A percentile compares a stretch with the other conserved stretches of the same genome.
Conservation (phyloP, 768 basidiomycete species). For the Collybia sp. region DNA sequence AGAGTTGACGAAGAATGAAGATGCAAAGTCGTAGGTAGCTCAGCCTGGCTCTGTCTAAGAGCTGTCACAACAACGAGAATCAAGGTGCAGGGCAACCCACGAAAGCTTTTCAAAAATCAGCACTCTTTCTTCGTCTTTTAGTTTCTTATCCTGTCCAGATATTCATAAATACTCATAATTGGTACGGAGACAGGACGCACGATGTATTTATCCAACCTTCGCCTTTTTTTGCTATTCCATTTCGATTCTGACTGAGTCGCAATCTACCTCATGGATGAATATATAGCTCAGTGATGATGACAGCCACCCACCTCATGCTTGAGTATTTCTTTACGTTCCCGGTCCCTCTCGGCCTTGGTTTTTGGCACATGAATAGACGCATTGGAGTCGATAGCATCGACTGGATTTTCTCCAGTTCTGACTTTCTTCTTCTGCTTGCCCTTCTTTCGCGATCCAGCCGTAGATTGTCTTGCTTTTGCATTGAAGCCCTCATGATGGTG, state of each 20-base stretch:
- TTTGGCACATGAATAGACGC: conserved; percentile 55
- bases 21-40: conserved; percentile 48
- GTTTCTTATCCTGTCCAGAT: conserved; percentile 71
- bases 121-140: conserved; percentile 84
- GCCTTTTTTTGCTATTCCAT: conserved; percentile 83
- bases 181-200: conserved; percentile 36
- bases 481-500: conserved; percentile 23
- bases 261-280: conserved; percentile 26
- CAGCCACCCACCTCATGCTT: conserved; percentile 47
- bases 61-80: conserved; percentile 15
- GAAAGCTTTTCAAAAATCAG: conserved; percentile 76
- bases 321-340: conserved; percentile 53
- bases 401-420: conserved; percentile 9
- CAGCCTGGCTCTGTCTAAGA: conserved; percentile 71
- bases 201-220: conserved; percentile 88
- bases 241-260: conserved; percentile 57
- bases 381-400: conserved; percentile 44
- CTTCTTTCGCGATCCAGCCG: conserved; percentile 57
- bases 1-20: conserved; percentile 82
- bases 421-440: conserved; percentile 35
- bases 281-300: conserved; percentile 2
- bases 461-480: conserved; percentile 54
- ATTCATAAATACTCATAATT: conserved; percentile 1
- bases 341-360: conserved; percentile 55
- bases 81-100: conserved; percentile 38